These are phyloP conservation scores for Lepidium sativum DNA, from an alignment of 345 rosid genomes.

Conservation along the genomic window DNA sequence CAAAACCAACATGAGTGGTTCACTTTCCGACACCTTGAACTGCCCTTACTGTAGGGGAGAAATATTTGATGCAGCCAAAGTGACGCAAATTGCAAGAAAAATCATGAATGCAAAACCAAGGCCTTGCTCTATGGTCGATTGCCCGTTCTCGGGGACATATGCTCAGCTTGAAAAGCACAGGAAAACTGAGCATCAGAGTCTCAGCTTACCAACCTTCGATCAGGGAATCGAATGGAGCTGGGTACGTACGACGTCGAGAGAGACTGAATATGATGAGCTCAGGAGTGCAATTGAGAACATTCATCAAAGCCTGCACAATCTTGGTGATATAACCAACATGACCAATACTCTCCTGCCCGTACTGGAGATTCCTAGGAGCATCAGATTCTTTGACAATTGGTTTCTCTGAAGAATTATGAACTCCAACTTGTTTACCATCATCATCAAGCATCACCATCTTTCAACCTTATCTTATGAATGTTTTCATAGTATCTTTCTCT, in stretches of 20 bases:
- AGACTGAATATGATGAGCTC: constrained; percentile 21
- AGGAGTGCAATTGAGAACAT: neutral
- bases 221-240: constrained; percentile 39
- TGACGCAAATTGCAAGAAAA: constrained; percentile 45
- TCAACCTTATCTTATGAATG: too few relatives aligned
- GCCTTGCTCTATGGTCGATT: constrained; percentile 63
- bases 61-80: constrained; percentile 69
- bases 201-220: constrained; percentile 53
- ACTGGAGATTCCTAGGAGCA: too few relatives aligned
- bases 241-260: constrained; percentile 29
- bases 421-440: too few relatives aligned
- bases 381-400: too few relatives aligned
- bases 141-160: constrained; percentile 57
- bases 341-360: too few relatives aligned
- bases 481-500: too few relatives aligned
- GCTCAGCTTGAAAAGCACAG: constrained; percentile 63
- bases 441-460: too few relatives aligned
- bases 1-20: constrained; percentile 42
- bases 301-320: too few relatives aligned
- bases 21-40: constrained; percentile 31
- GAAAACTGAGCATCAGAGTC: constrained; percentile 54
- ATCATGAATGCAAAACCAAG: constrained; percentile 56
- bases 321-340: too few relatives aligned
- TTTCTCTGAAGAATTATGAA: too few relatives aligned
- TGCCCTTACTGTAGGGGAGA: constrained; percentile 90